These are phyloP conservation scores for Nyssa sinensis DNA, from an alignment of 148 eudicot species.

Conservation along the genomic window DNA sequence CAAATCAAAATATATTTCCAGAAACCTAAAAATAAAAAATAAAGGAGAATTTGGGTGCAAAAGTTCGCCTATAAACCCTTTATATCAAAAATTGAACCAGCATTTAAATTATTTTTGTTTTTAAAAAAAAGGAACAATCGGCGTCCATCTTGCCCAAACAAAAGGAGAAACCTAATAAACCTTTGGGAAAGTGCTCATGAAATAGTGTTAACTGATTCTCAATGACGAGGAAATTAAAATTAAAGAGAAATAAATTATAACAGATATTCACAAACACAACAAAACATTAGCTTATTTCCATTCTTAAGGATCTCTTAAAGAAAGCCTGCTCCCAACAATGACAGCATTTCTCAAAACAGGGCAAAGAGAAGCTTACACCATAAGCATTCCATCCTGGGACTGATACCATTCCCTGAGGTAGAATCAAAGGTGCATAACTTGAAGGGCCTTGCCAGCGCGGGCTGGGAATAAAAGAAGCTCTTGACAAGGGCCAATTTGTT, in stretches of 20 bases:
- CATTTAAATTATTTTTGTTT: too few relatives aligned
- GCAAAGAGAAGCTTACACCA: constrained; percentile 55
- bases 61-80: too few relatives aligned
- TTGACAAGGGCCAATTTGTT: constrained; percentile 69
- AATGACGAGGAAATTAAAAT: too few relatives aligned
- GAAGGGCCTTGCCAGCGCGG: constrained; percentile 95
- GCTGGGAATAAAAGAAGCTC: constrained; percentile 68
- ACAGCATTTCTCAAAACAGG: background rate
- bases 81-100: too few relatives aligned
- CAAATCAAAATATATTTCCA: too few relatives aligned
- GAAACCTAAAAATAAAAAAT: too few relatives aligned
- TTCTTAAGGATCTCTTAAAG: background rate
- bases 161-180: background rate
- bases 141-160: too few relatives aligned
- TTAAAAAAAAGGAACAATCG: too few relatives aligned
- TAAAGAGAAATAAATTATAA: too few relatives aligned
- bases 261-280: background rate
- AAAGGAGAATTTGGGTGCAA: too few relatives aligned
- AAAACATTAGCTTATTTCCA: background rate
- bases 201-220: background rate
- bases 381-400: constrained; percentile 86
- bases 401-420: constrained; percentile 84
- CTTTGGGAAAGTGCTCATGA: background rate
- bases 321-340: background rate
- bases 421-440: constrained; percentile 69